A percentile compares a stretch with the other conserved stretches of the same genome.
phyloP scores from a whole-genome alignment of 2,329 filamentous ascomycete genomes.

The Teratosphaeria viscida region DNA sequence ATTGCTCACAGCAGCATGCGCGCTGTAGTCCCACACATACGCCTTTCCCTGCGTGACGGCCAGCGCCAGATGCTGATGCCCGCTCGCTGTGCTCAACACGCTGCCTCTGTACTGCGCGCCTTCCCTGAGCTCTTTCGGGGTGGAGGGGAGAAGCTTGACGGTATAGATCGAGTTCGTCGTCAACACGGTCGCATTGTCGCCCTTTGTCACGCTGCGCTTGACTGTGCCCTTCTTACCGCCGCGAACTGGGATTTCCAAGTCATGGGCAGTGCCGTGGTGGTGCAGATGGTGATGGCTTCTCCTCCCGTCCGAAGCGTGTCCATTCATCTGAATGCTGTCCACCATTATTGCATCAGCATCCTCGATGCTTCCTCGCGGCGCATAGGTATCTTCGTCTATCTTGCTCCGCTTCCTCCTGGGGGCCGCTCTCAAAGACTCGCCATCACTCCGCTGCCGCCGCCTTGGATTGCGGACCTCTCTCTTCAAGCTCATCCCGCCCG shows the following conservation, averaged over 20 bases:
- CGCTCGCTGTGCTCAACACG: conserved; percentile 8
- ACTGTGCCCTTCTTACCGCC: conserved; percentile 15
- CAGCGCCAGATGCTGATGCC: conserved; percentile 43
- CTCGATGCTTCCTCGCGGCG: conserved; percentile 11
- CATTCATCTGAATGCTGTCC: conserved; percentile 10
- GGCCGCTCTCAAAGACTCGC: conserved; percentile 32
- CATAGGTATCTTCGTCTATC: conserved; percentile 33
- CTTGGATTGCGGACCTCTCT: conserved; percentile 35
- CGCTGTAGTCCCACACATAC: conserved; percentile 79
- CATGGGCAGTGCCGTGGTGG: background rate
- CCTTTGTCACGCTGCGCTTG: conserved; percentile 17
- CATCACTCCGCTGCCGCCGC: conserved; percentile 35
- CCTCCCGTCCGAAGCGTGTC: conserved; percentile 3
- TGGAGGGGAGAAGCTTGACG: conserved; percentile 71
- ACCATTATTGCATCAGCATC: conserved; percentile 4
- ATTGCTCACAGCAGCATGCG: conserved; percentile 53
- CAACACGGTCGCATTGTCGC: conserved; percentile 31
- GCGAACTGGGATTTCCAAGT: conserved; percentile 14
- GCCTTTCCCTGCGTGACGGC: conserved; percentile 72
- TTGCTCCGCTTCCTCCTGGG: conserved; percentile 39
- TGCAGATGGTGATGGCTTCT: background rate
- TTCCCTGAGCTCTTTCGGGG: conserved; percentile 63
- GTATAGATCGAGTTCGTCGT: conserved; percentile 76
- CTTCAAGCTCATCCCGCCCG: conserved; percentile 1
- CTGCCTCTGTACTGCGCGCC: conserved; percentile 48